Evolutionary conservation across 441 rosid genomes (phyloP).

Genomic region (Hura crepitans): DNA sequence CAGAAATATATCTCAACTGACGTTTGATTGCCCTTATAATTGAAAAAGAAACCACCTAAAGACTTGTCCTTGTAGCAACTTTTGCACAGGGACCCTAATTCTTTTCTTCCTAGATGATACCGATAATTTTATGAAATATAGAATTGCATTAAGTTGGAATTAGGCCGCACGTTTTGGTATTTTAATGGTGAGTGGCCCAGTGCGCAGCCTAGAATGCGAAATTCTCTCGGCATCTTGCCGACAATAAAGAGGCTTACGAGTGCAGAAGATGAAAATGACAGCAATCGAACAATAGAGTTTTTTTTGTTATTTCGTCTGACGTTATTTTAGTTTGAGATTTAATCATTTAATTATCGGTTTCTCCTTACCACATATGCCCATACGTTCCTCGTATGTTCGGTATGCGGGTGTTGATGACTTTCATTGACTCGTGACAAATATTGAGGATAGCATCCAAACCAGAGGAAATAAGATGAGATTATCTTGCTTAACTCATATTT

Average conservation of each 20-base stretch:
- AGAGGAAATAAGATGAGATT: too few relatives aligned
- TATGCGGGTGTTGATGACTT: not conserved
- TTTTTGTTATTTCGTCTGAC: not conserved
- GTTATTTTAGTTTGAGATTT: not conserved
- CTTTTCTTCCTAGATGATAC: not conserved
- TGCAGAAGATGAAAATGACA: not conserved
- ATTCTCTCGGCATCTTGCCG: slow-evolving; percentile 4
- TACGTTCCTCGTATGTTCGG: not conserved
- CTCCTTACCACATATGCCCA: not conserved
- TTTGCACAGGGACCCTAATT: slow-evolving; percentile 10
- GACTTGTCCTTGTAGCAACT: slow-evolving; percentile 1
- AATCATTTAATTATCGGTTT: too few relatives aligned
- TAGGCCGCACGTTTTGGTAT: slow-evolving; percentile 13
- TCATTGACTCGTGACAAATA: not conserved
- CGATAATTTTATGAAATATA: not conserved
- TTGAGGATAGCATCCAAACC: not conserved
- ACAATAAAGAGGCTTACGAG: not conserved
- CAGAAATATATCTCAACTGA: not conserved
- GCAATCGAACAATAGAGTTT: not conserved
- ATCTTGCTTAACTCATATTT: too few relatives aligned
- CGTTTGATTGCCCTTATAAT: not conserved
- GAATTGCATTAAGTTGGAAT: not conserved
- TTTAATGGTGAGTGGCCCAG: not conserved
- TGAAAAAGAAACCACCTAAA: not conserved
- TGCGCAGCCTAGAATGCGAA: not conserved